Evolutionary conservation across 2,329 filamentous ascomycete species (phyloP).

Genomic region (Trichothecium sympodiale): DNA sequence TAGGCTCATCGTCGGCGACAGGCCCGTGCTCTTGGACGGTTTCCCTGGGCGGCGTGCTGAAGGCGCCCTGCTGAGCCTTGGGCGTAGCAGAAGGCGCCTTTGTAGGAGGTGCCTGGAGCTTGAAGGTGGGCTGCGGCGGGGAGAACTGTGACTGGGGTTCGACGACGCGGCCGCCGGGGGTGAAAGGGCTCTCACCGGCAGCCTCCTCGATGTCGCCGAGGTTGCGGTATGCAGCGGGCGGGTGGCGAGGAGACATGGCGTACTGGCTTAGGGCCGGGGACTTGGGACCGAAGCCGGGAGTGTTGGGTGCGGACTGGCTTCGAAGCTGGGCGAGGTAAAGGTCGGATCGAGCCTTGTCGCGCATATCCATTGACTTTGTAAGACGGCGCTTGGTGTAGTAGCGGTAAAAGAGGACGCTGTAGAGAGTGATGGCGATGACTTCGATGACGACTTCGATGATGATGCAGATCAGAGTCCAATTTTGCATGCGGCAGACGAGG

Average conservation of each 20-base stretch:
- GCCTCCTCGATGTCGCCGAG: conserved; percentile 30
- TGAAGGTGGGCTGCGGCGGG: conserved; percentile 53
- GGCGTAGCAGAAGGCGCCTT: conserved; percentile 72
- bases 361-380: conserved; percentile 90
- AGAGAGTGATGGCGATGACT: conserved; percentile 81
- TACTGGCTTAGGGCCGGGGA: conserved; percentile 34
- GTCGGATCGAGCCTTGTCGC: conserved; percentile 87
- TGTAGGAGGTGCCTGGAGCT: conserved; percentile 73
- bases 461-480: conserved; percentile 93
- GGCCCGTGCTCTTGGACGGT: conserved; percentile 52
- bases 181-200: conserved; percentile 32
- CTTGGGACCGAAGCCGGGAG: conserved; percentile 72
- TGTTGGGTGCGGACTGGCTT: conserved; percentile 86
- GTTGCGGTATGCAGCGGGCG: conserved; percentile 43
- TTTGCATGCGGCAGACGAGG: conserved; percentile 82
- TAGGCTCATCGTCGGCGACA: conserved; percentile 67
- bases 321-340: conserved; percentile 84
- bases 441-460: conserved; percentile 95
- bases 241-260: conserved; percentile 50
- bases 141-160: conserved; percentile 55
- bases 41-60: conserved; percentile 30
- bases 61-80: conserved; percentile 50
- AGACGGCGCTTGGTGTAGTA: conserved; percentile 95
- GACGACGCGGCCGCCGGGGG: conserved; percentile 42
- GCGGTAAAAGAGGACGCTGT: conserved; percentile 91